phyloP scores from a whole-genome alignment of 148 eudicot species.

The Rhododendron vialii region DNA sequence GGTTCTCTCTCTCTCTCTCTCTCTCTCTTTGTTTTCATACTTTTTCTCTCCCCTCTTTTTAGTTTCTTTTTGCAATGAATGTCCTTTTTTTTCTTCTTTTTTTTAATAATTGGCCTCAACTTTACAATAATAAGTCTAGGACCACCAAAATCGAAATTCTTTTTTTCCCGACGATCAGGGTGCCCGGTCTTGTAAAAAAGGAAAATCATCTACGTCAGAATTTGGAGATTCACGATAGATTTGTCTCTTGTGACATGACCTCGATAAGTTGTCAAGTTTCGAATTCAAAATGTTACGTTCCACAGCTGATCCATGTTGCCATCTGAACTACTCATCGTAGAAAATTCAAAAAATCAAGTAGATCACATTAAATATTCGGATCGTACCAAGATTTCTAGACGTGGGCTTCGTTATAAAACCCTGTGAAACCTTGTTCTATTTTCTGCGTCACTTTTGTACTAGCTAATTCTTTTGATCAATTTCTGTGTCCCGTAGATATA shows the following conservation, averaged over 20 bases:
- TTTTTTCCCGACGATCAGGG: too few relatives aligned
- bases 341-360: background rate
- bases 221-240: background rate
- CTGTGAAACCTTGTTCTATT: background rate
- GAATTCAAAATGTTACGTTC: too few relatives aligned
- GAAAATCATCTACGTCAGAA: background rate
- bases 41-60: background rate
- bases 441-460: background rate
- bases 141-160: background rate
- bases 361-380: background rate
- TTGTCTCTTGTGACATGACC: background rate
- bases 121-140: background rate
- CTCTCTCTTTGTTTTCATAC: background rate
- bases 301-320: background rate
- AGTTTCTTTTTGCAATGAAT: background rate
- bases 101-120: background rate
- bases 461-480: background rate
- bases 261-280: too few relatives aligned
- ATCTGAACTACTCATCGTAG: background rate
- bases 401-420: background rate
- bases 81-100: too few relatives aligned
- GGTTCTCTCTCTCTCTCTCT: background rate
- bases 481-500: background rate
- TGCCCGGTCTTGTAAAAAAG: too few relatives aligned
- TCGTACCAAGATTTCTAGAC: background rate